phyloP scores from a whole-genome alignment of 2,329 filamentous ascomycete species.

The Elsinoe batatas region DNA sequence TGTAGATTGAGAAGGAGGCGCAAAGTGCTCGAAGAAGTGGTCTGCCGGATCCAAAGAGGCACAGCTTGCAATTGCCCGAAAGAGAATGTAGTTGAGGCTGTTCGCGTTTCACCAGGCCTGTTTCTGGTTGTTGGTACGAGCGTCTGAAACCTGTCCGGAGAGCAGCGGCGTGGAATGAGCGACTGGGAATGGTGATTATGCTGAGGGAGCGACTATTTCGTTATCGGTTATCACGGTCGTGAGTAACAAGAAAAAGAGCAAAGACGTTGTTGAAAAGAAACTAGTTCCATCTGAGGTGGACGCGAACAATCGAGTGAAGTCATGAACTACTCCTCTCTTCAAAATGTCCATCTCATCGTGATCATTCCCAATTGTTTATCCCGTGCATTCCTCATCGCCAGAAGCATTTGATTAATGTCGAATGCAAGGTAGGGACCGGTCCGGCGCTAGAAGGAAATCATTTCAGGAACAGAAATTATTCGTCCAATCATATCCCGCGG shows the following conservation, averaged over 20 bases:
- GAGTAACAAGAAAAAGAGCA: neutral
- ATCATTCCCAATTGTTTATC: neutral
- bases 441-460: constrained; percentile 5
- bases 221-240: constrained; percentile 5
- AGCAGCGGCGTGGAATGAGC: constrained; percentile 20
- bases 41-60: neutral
- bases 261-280: neutral
- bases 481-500: neutral
- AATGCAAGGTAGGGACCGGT: neutral
- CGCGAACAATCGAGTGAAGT: too few relatives aligned
- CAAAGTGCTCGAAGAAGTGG: neutral
- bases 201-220: constrained; percentile 20
- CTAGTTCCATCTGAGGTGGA: too few relatives aligned
- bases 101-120: constrained; percentile 8
- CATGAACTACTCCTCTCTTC: too few relatives aligned
- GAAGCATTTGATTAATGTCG: neutral
- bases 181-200: neutral
- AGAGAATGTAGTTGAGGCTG: neutral
- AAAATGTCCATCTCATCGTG: too few relatives aligned
- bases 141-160: neutral
- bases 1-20: neutral
- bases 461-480: neutral
- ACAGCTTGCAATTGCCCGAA: neutral
- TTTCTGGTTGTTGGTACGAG: neutral
- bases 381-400: neutral